phyloP scores from a whole-genome alignment of 139 green algal genomes.

The Diplosphaera chodatii region DNA sequence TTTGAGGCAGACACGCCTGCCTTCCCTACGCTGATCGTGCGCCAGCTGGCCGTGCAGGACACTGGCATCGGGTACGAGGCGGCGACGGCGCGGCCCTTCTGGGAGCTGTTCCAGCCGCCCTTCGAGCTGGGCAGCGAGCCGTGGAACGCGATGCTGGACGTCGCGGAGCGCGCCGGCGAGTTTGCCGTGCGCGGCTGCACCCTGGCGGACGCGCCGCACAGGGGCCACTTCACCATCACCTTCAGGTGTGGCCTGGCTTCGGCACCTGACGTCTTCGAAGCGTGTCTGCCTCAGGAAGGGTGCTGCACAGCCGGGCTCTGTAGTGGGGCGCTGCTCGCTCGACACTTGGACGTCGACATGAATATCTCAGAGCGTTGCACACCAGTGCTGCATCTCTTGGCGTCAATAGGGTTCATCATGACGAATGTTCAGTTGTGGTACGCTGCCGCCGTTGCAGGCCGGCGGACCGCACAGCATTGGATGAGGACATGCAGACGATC shows the following conservation, averaged over 20 bases:
- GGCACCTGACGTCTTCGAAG: no score
- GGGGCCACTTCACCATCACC: not conserved
- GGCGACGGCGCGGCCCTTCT: not conserved
- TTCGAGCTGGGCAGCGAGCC: not conserved
- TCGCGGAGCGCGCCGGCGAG: not conserved
- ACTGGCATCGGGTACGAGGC: not conserved
- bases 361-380: no score
- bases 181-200: not conserved
- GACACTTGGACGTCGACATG: no score
- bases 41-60: no score
- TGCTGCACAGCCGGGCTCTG: no score
- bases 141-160: not conserved
- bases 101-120: not conserved
- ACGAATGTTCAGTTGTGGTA: no score
- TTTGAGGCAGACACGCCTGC: no score
- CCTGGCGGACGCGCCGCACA: not conserved
- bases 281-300: no score
- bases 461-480: not conserved
- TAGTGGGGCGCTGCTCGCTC: no score
- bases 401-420: no score
- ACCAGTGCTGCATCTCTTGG: no score
- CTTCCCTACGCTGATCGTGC: no score
- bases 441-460: not conserved
- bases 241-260: not conserved
- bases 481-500: slow-evolving; percentile 3